Evolutionary conservation across 2,329 filamentous ascomycete species (phyloP), one percentile per base, ranked within the genome.

Genomic region (Sporothrix humicola): DNA sequence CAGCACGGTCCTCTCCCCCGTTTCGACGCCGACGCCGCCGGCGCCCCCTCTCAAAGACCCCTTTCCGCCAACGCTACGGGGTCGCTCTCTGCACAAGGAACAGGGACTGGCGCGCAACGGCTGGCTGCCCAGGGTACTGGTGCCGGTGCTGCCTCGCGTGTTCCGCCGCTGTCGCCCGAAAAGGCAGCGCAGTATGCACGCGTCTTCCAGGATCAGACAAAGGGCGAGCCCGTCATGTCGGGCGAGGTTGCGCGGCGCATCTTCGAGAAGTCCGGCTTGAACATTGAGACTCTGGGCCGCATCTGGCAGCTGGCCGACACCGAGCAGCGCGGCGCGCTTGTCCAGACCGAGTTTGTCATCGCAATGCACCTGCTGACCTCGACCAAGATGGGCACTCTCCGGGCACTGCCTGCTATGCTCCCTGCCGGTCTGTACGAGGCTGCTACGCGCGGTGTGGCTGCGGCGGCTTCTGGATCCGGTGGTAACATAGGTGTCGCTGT

Each of bases 301-400:
- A 98, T 99, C 84, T 99, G 96, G 96, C 94, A 93, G 78, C 87
- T 99, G 75, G 92, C 95, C 26, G 96, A 99, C 81, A 96, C 94
- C 0, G 95, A 98, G 82, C 94, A 97, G 83, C 90, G 95, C 71
- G 96, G 96, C 69, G 90, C 92, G 46, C 87, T 99, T 50, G 92
- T 95, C 73, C 87, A 91, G 78, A 95, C 94, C 15, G 96, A 98
- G 79, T 99, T 99, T 81, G 93, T 97, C 80, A 97, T 99, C 79
- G 96, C 96, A 63, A 99, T 99, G 96, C 96, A 99, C 82, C 86
- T 99, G 75, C 87, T 99, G 75, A 95, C 94, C 15, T 97, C 94
- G 13, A 94, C 93, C 83, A 97, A 97, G 85, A 92, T 91, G 13
- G 93, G 94, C 26, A 87, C 90, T 44, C 87, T 99, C 81, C 91